A percentile compares a stretch with the other conserved stretches of the same genome.
These are phyloP conservation scores for Pleurotus tuoliensis DNA, from an alignment of 768 basidiomycete species.

Conservation along the genomic window DNA sequence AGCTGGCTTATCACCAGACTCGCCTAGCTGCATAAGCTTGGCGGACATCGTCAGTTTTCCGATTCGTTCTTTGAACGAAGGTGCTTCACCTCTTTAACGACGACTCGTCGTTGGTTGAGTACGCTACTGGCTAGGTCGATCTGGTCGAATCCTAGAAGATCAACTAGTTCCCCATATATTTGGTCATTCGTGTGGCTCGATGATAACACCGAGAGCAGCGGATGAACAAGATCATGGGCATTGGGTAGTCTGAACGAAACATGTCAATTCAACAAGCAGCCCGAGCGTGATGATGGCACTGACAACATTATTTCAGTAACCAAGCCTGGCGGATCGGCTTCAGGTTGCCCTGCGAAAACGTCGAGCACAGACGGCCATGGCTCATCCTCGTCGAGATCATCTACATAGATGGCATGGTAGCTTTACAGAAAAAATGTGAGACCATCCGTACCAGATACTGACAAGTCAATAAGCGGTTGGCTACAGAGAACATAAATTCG, in stretches of 20 bases:
- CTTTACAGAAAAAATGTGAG: too few relatives aligned
- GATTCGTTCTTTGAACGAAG: background rate
- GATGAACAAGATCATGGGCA: constrained; percentile 21
- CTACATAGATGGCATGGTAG: background rate
- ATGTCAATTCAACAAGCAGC: too few relatives aligned
- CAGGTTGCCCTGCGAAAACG: constrained; percentile 15
- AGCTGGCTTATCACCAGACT: background rate
- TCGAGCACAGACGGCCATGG: constrained; percentile 29
- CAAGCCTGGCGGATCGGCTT: constrained; percentile 5
- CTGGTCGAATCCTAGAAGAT: constrained; percentile 80
- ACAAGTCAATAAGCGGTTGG: too few relatives aligned
- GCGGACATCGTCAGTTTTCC: constrained; percentile 2
- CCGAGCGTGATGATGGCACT: constrained; percentile 10
- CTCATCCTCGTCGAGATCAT: constrained; percentile 13
- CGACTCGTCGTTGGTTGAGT: constrained; percentile 46
- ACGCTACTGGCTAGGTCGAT: constrained; percentile 77
- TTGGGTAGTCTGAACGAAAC: constrained; percentile 21
- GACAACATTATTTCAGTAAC: constrained; percentile 20
- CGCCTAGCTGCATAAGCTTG: background rate
- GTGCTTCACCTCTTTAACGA: constrained; percentile 45
- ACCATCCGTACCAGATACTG: too few relatives aligned
- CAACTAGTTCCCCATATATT: constrained; percentile 74
- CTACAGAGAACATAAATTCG: too few relatives aligned
- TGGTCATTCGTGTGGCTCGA: constrained; percentile 57
- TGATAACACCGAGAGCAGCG: constrained; percentile 38